Evolutionary conservation across 345 rosid genomes (phyloP).

Genomic region (Trapa incisa): DNA sequence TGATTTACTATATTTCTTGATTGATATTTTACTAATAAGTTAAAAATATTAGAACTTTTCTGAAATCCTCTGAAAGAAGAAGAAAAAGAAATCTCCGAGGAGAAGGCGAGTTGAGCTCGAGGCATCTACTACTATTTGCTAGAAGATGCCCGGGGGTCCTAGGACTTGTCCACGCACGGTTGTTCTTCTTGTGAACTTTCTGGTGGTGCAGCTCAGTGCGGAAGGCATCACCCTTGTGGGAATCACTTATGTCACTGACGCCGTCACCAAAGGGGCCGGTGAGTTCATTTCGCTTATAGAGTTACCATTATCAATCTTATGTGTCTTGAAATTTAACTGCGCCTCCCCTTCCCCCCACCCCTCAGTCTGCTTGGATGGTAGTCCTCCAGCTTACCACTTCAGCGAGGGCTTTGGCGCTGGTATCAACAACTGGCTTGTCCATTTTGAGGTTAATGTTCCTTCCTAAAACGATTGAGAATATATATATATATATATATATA

Average conservation of each 20-base stretch:
- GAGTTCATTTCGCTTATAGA: slow-evolving; percentile 2
- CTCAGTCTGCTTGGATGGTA: slow-evolving; percentile 93
- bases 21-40: too few species aligned
- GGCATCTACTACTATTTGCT: neutral
- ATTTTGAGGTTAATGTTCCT: slow-evolving; percentile 64
- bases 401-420: slow-evolving; percentile 73
- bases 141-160: neutral
- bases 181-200: neutral
- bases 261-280: slow-evolving; percentile 88
- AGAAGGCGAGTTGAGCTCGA: too few species aligned
- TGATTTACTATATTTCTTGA: too few species aligned
- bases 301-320: neutral
- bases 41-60: too few species aligned
- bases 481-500: too few species aligned
- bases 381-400: slow-evolving; percentile 88
- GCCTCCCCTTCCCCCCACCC: neutral
- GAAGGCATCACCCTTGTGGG: slow-evolving; percentile 17
- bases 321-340: neutral
- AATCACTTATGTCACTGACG: slow-evolving; percentile 51
- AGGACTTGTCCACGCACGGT: neutral
- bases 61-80: too few species aligned
- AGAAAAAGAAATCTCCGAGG: too few species aligned
- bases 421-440: slow-evolving; percentile 65
- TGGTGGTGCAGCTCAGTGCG: neutral
- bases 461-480: neutral